Conservation (phyloP, 2,329 filamentous ascomycete genomes). For the Hortaea werneckii region DNA sequence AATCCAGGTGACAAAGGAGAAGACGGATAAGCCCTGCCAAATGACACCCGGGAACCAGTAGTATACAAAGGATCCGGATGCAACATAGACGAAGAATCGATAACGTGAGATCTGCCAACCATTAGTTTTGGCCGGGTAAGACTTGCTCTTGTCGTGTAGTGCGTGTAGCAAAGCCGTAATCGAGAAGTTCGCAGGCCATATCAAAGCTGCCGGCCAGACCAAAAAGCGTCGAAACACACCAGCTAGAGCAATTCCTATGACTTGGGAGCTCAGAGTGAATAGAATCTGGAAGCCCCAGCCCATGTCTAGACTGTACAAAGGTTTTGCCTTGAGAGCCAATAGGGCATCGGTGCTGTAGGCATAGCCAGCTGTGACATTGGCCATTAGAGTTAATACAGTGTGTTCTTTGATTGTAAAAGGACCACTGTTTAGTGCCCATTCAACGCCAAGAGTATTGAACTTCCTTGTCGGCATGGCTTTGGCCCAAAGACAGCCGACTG, state of each 20-base stretch:
- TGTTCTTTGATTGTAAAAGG: conserved; percentile 50
- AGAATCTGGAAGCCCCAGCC: conserved; percentile 65
- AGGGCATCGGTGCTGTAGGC: conserved; percentile 40
- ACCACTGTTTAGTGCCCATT: conserved; percentile 32
- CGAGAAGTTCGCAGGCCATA: conserved; percentile 81
- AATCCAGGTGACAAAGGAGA: conserved; percentile 83
- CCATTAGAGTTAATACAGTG: conserved; percentile 35
- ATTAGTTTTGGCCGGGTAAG: conserved; percentile 43
- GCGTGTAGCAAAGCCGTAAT: conserved; percentile 83
- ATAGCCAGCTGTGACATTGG: conserved; percentile 29
- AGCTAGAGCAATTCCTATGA: conserved; percentile 76
- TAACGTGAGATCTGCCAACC: conserved; percentile 75
- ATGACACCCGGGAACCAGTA: conserved; percentile 78
- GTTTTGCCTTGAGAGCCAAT: conserved; percentile 61
- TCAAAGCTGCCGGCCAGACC: conserved; percentile 76
- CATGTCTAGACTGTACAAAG: background rate
- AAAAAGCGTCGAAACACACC: conserved; percentile 70
- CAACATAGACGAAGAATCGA: conserved; percentile 72
- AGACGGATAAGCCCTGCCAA: conserved; percentile 76
- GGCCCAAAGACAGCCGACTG: conserved; percentile 73
- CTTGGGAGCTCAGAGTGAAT: conserved; percentile 75
- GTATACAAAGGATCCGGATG: conserved; percentile 61
- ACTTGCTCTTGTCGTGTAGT: conserved; percentile 71
- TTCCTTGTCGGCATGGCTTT: conserved; percentile 47
- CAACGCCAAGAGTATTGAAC: conserved; percentile 17